Conservation (phyloP, 169 alveolate genomes). For the Eimeria brunetti region DNA sequence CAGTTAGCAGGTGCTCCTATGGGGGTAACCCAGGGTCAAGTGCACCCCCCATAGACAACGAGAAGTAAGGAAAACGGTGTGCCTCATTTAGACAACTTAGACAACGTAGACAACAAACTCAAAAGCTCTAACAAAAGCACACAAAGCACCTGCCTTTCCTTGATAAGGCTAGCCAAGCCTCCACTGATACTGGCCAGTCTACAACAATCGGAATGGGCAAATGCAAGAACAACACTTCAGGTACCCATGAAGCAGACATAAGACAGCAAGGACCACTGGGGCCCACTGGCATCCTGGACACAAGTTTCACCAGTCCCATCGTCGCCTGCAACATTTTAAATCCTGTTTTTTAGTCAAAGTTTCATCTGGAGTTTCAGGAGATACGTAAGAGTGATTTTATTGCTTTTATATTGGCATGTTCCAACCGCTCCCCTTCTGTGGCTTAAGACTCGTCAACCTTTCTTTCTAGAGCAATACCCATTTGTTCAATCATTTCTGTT, state of each 20-base stretch:
- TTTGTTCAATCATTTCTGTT: too few relatives aligned
- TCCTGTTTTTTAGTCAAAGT: too few relatives aligned
- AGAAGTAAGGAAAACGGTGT: not conserved
- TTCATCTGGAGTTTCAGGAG: too few relatives aligned
- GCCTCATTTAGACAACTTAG: not conserved
- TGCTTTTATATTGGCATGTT: too few relatives aligned
- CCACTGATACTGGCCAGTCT: not conserved
- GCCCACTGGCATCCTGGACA: too few relatives aligned
- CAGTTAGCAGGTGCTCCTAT: not conserved
- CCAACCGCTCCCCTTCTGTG: too few relatives aligned
- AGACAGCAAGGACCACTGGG: too few relatives aligned
- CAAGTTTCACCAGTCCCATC: not conserved
- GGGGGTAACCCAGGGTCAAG: not conserved
- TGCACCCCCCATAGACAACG: not conserved
- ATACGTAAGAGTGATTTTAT: too few relatives aligned
- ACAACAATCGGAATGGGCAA: not conserved
- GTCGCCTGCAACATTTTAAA: not conserved
- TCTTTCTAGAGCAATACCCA: too few relatives aligned
- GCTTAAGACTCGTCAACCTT: too few relatives aligned
- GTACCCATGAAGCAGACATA: not conserved
- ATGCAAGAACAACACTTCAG: not conserved
- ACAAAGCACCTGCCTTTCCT: not conserved
- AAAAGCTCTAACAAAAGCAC: not conserved
- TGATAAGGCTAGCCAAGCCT: not conserved
- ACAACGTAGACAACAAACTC: not conserved